Evolutionary conservation across 352 stramenopile genomes (phyloP), one percentile per base, ranked within the genome.

Genomic region (Pythium brachiatum): DNA sequence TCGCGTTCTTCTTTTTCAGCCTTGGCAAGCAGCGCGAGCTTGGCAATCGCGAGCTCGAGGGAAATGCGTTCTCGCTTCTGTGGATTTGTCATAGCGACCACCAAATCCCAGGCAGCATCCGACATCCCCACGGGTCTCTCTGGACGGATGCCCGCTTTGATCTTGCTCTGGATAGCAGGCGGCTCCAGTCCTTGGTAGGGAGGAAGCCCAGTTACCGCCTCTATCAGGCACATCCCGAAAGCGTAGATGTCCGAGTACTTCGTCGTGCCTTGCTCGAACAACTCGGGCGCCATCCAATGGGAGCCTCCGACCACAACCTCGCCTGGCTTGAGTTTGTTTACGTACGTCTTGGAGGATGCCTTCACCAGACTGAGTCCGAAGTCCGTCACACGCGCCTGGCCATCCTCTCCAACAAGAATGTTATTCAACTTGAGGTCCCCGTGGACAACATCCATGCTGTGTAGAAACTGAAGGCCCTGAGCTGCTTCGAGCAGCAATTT

Each of bases 401-500:
- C 69, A 9, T 68, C 50, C 18, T 56, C 88, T 0, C 60, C 52
- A 2, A 66, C 52, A 8, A 66, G 31, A 13, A 66, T 48, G 23
- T 60, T 66, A 31, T 74, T 81, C 13, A 79, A 69, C 68, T 95
- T 95, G 16, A 97, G 73, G 43, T 96, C 83, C 0, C 83, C 78
- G 53, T 96, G 86, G 4, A 96, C 64, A 16, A 88, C 57, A 7
- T 51, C 53, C 47, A 36, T 55, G 23, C 39, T 66, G 71, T 85
- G 85, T 26, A 88, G 64, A 50, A 78, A 93, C 12, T 59, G 20
- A 1, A 96, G 62, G 0, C 79, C 84, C 7, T 78, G 47, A 2
- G 66, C 61, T 11, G 66, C 58, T 27, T 78, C 60, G 41, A 72
- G 64, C 44, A 83, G 34, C 18, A 72, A 12, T 4, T 34, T 43